Base-by-base conservation (phyloP, 495 filamentous ascomycete genomes). In the Talaromyces nanjingensis region DNA sequence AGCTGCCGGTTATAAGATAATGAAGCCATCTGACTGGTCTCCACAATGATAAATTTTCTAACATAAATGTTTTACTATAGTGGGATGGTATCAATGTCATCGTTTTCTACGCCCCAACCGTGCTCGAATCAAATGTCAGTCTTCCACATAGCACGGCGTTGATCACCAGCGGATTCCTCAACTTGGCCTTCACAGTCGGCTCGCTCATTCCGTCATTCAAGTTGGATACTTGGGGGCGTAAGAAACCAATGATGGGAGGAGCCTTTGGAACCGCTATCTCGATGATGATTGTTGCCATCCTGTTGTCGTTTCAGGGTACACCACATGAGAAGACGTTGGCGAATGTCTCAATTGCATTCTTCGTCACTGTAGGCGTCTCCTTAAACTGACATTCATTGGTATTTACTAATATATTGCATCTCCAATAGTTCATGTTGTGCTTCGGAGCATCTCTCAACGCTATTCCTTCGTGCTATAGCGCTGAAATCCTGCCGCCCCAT, bases 241-340 rank as follows among this genome's bases (percentile, higher is more conserved):
- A 84, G 25, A 76, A 79, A 47, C 80, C 83, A 6, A 84, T 87
- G 82, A 85, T 87, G 70, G 78, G 76, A 65, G 82, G 83, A 7
- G 81, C 76, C 0, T 69, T 78, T 22, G 82, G 79, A 14, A 73
- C 83, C 1, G 77, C 74, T 0, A 66, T 85, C 25, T 79, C 74
- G 53, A 81, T 84, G 77, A 76, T 83, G 70, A 69, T 85, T 66
- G 79, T 83, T 29, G 72, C 81, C 1, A 76, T 81, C 52, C 73
- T 84, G 2, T 75, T 84, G 37, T 79, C 70, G 20, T 73, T 72
- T 60, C 65, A 68, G 34, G 68, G 68, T 22, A 64, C 70, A 39
- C 52, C 66, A 9, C 54, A 68, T 39, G 70, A 65, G 20, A 73
- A 74, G 22, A 54, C 71, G 2, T 74, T 73, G 6, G 69, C 75